Evolutionary conservation across 257 asterid genomes (phyloP), one percentile per base, ranked within the genome.

Genomic region (Nicotiana obtusifolia): DNA sequence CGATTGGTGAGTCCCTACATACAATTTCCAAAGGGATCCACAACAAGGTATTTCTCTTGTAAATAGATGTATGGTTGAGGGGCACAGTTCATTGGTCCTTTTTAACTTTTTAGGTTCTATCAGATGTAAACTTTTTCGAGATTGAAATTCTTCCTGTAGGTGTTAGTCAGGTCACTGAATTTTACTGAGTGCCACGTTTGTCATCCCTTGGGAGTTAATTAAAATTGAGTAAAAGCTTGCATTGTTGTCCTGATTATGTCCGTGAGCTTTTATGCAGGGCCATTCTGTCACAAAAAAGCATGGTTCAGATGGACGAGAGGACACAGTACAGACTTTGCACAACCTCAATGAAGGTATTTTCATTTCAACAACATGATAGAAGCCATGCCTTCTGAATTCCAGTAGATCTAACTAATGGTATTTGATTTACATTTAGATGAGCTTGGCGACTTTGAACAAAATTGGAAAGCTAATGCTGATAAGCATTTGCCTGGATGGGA

Each of bases 321-420:
- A 92, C 83, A 89, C 94, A 22, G 44, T 93, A 84, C 94, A 92
- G 88, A 94, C 97, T 64, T 81, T 94, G 71, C 98, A 94, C 91
- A 94, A 94, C 86, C 82, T 94, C 79, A 84, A 93, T n/a, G 96
- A 94, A 93, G 98, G 97, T 94, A 81, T 67, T 77, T 24, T 62
- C 82, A 71, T 22, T 68, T 30, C 57, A 41, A 20, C 37, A 8
- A 30, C 80, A 44, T 54, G 19, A 30, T 28, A 80, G 7, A 31
- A 33, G 41, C 10, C 49, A 28, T 10, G 28, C 33, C 37, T 22
- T 5, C 14, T 37, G 59, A 22, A 7, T 35, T 22, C 17, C 64
- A 14, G 65, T 13, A 20, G 19, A 26, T 52, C 79, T 81, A 37
- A 69, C 33, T 76, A 64, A 64, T 81, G 82, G 60, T 75, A 33